Evolutionary conservation across 257 asterid genomes (phyloP).

Genomic region (Mitragyna speciosa): DNA sequence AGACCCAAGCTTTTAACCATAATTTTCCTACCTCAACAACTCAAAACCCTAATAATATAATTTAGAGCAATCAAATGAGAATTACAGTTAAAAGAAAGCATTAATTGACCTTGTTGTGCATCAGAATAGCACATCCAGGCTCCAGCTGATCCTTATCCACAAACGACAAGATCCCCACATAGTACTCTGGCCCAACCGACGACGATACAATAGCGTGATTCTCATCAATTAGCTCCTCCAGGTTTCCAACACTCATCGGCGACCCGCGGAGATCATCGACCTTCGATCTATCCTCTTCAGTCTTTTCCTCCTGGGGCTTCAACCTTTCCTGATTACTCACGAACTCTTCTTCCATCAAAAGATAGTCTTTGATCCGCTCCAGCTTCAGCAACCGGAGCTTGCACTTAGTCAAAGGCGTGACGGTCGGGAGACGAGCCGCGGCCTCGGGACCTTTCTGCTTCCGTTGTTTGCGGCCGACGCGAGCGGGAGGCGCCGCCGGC

Average conservation of each 20-base stretch:
- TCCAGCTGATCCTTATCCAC: constrained; percentile 93
- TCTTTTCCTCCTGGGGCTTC: constrained; percentile 96
- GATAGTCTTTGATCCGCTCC: constrained; percentile 72
- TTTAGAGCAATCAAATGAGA: not conserved
- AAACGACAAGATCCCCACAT: constrained; percentile 81
- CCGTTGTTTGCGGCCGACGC: constrained; percentile 90
- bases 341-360: constrained; percentile 87
- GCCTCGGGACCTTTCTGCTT: constrained; percentile 88
- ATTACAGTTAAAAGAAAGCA: not conserved
- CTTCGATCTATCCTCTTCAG: constrained; percentile 87
- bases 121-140: constrained; percentile 90
- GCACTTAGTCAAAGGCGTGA: constrained; percentile 78
- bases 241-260: constrained; percentile 88
- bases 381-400: constrained; percentile 70
- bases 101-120: constrained; percentile 82
- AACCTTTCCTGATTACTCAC: constrained; percentile 86
- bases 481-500: constrained; percentile 90
- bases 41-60: constrained; percentile 5
- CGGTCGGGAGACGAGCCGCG: constrained; percentile 75
- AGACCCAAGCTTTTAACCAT: not conserved
- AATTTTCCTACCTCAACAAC: not conserved
- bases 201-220: constrained; percentile 83
- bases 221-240: constrained; percentile 94
- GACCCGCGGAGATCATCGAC: constrained; percentile 85
- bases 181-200: constrained; percentile 89